These are phyloP conservation scores for Helotiales sp. DNA, from an alignment of 2,329 filamentous ascomycete species.

Conservation along the genomic window DNA sequence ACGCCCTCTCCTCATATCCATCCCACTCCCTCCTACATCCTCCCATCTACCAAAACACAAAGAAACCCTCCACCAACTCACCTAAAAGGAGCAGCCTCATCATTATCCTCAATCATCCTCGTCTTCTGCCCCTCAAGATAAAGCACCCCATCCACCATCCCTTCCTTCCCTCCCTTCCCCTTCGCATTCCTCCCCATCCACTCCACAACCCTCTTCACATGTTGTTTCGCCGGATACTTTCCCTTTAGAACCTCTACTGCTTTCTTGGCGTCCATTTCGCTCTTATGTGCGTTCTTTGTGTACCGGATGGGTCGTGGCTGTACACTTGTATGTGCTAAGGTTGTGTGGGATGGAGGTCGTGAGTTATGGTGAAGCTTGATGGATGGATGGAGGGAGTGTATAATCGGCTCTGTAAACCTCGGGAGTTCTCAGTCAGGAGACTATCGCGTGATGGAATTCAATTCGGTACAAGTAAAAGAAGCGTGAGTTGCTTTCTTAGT, in stretches of 20 bases:
- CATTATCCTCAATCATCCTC: slow-evolving; percentile 84
- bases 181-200: slow-evolving; percentile 70
- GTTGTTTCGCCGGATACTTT: slow-evolving; percentile 81
- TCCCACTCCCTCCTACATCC: too few relatives aligned
- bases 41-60: too few relatives aligned
- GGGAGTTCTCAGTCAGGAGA: too few relatives aligned
- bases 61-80: slow-evolving; percentile 38
- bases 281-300: neutral
- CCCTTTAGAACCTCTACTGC: slow-evolving; percentile 49
- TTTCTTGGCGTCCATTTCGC: slow-evolving; percentile 12
- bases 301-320: neutral
- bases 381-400: too few relatives aligned
- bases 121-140: slow-evolving; percentile 87
- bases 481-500: too few relatives aligned
- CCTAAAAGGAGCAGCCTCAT: slow-evolving; percentile 79
- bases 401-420: too few relatives aligned
- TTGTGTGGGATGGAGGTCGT: neutral
- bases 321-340: too few relatives aligned
- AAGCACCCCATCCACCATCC: slow-evolving; percentile 68
- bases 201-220: slow-evolving; percentile 80
- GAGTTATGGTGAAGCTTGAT: too few relatives aligned
- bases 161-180: slow-evolving; percentile 64
- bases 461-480: too few relatives aligned
- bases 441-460: too few relatives aligned
- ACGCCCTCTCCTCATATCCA: too few relatives aligned